Base-by-base conservation (phyloP, 805 yeast species). In the Cyberlindnera lachancei region DNA sequence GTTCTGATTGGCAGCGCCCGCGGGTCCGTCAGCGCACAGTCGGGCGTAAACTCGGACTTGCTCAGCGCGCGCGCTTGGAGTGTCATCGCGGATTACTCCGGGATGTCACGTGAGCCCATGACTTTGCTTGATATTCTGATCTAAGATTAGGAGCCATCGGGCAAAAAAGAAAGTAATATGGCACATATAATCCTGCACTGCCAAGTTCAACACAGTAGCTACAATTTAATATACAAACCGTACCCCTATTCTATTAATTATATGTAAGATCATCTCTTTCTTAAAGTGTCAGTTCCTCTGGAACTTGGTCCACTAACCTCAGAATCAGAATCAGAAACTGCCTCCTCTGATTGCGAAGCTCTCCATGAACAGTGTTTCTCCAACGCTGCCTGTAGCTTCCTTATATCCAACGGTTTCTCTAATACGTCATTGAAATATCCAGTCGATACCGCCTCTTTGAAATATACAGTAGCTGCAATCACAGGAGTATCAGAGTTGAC, bases 401-500 rank as follows among this genome's bases (percentile, higher is more conserved):
- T 36, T 27, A 35, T 36, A 10, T 28, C 29, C 6, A 61, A 64
- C 0, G 96, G 96, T 51, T 82, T 82, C 48, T 83, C 92, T 15
- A 86, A 55, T 3, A 81, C 77, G 31, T 73, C 77, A 40, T 76
- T 79, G 54, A 86, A 85, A 9, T 61, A 46, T 2, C 49, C 48
- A 7, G 50, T 42, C 3, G 40, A 30, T 3, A 65, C 62, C 0
- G 92, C 87, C 37, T 85, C 94, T 37, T 73, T 70, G 25, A 75
- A 74, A 45, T 71, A 78, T 1, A 79, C 79, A 1, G 94, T 83
- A 23, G 80, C 56, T 0, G 88, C 87, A 24, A 88, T 66, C 14
- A 87, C 69, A 1, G 88, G 90, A 0, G 96, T 83, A 15, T 66
- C 65, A 1, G 82, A 68, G 50, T 90, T 88, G n/a, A 74, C 67